Conservation (phyloP, 2,329 filamentous ascomycete species). For the Didymella pomorum region DNA sequence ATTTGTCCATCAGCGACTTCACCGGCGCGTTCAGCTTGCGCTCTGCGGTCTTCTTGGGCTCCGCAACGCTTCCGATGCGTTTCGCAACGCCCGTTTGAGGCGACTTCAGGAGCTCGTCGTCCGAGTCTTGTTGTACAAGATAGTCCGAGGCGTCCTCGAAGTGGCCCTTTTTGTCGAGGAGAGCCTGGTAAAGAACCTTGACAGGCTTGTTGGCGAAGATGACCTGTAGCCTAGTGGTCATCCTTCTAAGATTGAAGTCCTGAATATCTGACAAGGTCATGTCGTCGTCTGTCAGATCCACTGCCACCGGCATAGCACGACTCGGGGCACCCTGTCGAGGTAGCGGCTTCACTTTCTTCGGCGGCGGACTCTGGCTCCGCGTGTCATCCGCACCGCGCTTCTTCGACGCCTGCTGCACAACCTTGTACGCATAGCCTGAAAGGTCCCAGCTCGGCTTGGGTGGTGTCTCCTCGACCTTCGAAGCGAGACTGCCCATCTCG, state of each 20-base stretch:
- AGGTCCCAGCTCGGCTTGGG: constrained; percentile 43
- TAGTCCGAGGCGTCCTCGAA: constrained; percentile 60
- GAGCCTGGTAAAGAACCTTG: constrained; percentile 57
- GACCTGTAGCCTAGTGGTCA: constrained; percentile 61
- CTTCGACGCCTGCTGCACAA: constrained; percentile 23
- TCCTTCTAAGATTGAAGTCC: constrained; percentile 59
- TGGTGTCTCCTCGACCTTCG: constrained; percentile 46
- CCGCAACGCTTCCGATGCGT: constrained; percentile 22
- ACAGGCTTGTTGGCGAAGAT: constrained; percentile 60
- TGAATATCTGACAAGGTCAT: constrained; percentile 41
- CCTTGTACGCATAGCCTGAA: constrained; percentile 37
- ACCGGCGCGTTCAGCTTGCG: constrained; percentile 63
- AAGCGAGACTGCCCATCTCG: constrained; percentile 34
- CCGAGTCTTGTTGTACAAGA: constrained; percentile 34
- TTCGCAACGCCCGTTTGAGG: constrained; percentile 35
- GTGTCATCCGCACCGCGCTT: constrained; percentile 41
- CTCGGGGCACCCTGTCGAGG: constrained; percentile 43
- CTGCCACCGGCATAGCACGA: constrained; percentile 45
- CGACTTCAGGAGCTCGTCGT: constrained; percentile 47
- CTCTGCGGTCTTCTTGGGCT: constrained; percentile 60
- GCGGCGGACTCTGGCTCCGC: constrained; percentile 24
- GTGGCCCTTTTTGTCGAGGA: constrained; percentile 61
- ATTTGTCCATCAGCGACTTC: constrained; percentile 67
- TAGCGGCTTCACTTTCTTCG: constrained; percentile 37
- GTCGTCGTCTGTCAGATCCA: constrained; percentile 35